Percentiles rank a stretch among this genome's conserved stretches.
These are phyloP conservation scores for Podospora australis DNA, from an alignment of 495 filamentous ascomycete genomes.

Conservation along the genomic window DNA sequence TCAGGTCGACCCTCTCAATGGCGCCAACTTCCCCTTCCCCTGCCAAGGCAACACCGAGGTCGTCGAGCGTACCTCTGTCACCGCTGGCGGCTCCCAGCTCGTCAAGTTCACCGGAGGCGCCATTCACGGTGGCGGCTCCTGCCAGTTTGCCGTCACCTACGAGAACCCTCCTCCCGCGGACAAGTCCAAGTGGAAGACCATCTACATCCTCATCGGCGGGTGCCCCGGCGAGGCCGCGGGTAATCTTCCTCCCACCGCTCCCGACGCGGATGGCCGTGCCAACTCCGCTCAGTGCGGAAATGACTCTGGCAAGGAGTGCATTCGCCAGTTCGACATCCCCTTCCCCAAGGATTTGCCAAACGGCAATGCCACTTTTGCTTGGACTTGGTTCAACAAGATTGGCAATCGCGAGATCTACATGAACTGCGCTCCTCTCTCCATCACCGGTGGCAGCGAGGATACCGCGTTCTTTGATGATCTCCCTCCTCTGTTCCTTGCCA, in stretches of 20 bases:
- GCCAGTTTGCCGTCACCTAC: slow-evolving; percentile 74
- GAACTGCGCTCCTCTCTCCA: slow-evolving; percentile 71
- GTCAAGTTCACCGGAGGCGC: slow-evolving; percentile 56
- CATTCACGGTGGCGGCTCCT: slow-evolving; percentile 77
- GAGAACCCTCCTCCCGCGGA: slow-evolving; percentile 51
- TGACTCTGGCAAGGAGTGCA: slow-evolving; percentile 21
- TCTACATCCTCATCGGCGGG: slow-evolving; percentile 70
- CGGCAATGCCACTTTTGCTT: slow-evolving; percentile 66
- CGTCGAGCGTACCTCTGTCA: slow-evolving; percentile 31
- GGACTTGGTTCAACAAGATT: slow-evolving; percentile 86
- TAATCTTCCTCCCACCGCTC: slow-evolving; percentile 29
- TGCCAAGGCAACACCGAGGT: slow-evolving; percentile 53
- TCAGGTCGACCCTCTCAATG: slow-evolving; percentile 29
- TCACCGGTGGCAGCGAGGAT: slow-evolving; percentile 37
- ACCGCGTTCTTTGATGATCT: slow-evolving; percentile 27
- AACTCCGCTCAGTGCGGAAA: slow-evolving; percentile 20
- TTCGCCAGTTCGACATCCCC: slow-evolving; percentile 34
- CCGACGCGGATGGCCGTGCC: slow-evolving; percentile 16
- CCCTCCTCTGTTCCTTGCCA: slow-evolving; percentile 55
- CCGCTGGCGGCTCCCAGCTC: slow-evolving; percentile 42
- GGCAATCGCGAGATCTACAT: slow-evolving; percentile 89
- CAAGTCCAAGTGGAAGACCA: slow-evolving; percentile 60
- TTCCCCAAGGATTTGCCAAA: slow-evolving; percentile 51
- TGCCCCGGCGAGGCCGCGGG: slow-evolving; percentile 51
- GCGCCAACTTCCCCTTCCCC: slow-evolving; percentile 65